Evolutionary conservation across 1,284 basidiomycete species (phyloP).

Genomic region (Ganoderma sinense): DNA sequence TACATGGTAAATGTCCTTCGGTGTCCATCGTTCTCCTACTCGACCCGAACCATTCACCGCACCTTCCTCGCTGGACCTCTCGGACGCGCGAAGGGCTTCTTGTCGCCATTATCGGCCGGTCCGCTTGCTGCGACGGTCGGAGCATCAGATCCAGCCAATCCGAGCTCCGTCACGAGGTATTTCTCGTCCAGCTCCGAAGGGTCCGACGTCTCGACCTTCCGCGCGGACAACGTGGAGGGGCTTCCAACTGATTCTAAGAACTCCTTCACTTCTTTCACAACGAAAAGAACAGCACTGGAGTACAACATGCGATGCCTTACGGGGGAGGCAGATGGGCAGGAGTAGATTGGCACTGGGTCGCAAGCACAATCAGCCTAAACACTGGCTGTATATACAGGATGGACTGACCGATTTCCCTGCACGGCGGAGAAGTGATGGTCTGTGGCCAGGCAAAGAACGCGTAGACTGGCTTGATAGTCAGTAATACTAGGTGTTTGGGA

Average conservation of each 20-base stretch:
- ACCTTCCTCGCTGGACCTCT: slow-evolving; percentile 58
- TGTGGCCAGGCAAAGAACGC: slow-evolving; percentile 81
- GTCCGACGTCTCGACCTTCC: slow-evolving; percentile 86
- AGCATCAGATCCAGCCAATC: slow-evolving; percentile 26
- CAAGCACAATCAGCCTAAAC: slow-evolving; percentile 16
- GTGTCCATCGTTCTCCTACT: not conserved
- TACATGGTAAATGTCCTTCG: not conserved
- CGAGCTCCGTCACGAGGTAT: slow-evolving; percentile 67
- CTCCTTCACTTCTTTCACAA: slow-evolving; percentile 64
- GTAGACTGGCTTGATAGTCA: slow-evolving; percentile 53
- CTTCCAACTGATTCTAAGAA: slow-evolving; percentile 53
- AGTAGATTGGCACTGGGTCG: slow-evolving; percentile 82
- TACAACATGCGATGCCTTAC: slow-evolving; percentile 90
- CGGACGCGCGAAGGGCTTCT: slow-evolving; percentile 65
- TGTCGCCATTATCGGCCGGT: slow-evolving; percentile 37
- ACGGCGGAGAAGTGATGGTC: slow-evolving; percentile 45
- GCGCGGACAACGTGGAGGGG: slow-evolving; percentile 51
- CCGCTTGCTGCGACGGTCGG: slow-evolving; percentile 12
- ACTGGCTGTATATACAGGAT: not conserved
- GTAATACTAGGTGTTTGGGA: not conserved
- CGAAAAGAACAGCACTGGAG: slow-evolving; percentile 69
- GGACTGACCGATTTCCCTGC: slow-evolving; percentile 63
- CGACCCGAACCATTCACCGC: slow-evolving; percentile 32
- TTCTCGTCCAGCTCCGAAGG: slow-evolving; percentile 74
- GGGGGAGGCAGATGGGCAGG: slow-evolving; percentile 81